Percentiles rank a stretch among this genome's conserved stretches.
Evolutionary conservation across 768 basidiomycete species (phyloP).

Genomic region (Suillus discolor): DNA sequence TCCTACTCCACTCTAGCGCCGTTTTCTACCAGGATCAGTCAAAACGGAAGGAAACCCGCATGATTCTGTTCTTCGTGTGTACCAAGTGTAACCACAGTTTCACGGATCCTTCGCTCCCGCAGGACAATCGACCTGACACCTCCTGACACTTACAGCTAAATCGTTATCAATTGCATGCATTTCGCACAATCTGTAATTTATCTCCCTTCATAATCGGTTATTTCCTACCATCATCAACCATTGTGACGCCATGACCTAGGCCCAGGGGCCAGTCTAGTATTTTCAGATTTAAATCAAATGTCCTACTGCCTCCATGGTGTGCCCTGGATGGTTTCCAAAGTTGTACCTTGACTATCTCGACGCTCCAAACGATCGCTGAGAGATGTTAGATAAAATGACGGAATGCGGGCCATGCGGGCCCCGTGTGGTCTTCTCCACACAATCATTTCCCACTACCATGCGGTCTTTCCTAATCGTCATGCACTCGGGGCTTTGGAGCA

Average conservation of each 20-base stretch:
- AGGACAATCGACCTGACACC: slow-evolving; percentile 42
- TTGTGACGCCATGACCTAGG: neutral
- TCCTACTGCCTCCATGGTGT: neutral
- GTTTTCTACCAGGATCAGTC: slow-evolving; percentile 98
- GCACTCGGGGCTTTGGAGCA: neutral
- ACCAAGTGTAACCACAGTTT: slow-evolving; percentile 79
- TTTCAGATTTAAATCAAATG: neutral
- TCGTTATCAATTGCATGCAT: slow-evolving; percentile 11
- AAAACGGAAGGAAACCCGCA: slow-evolving; percentile 92
- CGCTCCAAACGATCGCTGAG: neutral
- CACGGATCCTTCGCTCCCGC: slow-evolving; percentile 64
- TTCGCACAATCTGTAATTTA: neutral
- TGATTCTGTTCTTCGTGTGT: slow-evolving; percentile 93
- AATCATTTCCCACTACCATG: neutral
- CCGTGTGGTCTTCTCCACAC: neutral
- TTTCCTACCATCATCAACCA: neutral
- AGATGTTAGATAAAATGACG: neutral
- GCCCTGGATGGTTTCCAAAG: neutral
- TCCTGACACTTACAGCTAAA: slow-evolving; percentile 24
- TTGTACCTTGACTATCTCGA: neutral
- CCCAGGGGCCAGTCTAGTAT: neutral
- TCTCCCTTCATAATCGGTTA: neutral
- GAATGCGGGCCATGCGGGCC: neutral
- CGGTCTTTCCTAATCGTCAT: neutral
- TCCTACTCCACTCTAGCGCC: slow-evolving; percentile 52